Conservation (phyloP, 805 yeast genomes). For the Lipomyces japonicus region DNA sequence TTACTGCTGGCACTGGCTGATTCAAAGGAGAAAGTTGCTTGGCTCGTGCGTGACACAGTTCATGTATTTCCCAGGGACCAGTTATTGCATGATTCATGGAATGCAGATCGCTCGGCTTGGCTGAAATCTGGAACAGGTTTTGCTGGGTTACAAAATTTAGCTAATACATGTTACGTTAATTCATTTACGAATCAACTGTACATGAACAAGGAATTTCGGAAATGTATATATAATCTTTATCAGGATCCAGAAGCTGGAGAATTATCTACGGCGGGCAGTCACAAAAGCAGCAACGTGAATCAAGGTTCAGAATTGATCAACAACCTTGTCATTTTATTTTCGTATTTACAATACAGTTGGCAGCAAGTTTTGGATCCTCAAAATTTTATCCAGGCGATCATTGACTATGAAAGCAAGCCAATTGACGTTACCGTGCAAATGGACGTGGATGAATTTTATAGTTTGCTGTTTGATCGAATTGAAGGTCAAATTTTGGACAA, state of each 20-base stretch:
- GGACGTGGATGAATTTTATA: conserved; percentile 28
- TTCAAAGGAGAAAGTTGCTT: no score
- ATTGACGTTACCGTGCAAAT: conserved; percentile 24
- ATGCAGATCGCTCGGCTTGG: conserved; percentile 20
- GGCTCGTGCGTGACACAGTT: neutral
- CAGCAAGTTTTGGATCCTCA: conserved; percentile 12
- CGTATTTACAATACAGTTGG: conserved; percentile 19
- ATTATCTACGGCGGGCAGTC: neutral
- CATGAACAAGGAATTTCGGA: conserved; percentile 22
- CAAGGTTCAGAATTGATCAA: conserved; percentile 8
- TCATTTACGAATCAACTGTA: conserved; percentile 23
- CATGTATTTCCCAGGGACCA: conserved; percentile 5
- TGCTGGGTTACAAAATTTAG: conserved; percentile 22
- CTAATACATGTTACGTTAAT: conserved; percentile 26
- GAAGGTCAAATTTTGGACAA: conserved; percentile 13
- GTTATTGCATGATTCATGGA: conserved; percentile 17
- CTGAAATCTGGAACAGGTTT: conserved; percentile 16
- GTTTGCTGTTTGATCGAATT: conserved; percentile 20
- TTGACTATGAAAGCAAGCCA: conserved; percentile 23
- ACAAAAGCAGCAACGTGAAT: neutral
- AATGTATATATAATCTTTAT: conserved; percentile 2
- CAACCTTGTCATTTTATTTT: conserved; percentile 12
- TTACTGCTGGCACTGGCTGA: conserved; percentile 3
- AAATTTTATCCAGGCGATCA: conserved; percentile 13
- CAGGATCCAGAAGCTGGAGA: neutral